phyloP scores from a whole-genome alignment of 2,329 filamentous ascomycete genomes.

The Fusarium sororula region DNA sequence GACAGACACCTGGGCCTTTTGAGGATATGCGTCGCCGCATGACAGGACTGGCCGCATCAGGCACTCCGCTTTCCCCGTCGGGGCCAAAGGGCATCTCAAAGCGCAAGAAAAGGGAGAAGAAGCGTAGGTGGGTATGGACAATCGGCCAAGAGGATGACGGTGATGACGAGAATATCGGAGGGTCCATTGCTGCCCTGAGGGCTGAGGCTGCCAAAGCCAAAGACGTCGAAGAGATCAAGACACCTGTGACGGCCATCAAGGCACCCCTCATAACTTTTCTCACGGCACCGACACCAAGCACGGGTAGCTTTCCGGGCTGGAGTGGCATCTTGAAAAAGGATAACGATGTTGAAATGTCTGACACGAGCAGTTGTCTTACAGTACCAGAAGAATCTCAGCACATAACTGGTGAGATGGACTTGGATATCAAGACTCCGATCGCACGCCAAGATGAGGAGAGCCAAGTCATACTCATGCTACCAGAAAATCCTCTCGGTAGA shows the following conservation, averaged over 20 bases:
- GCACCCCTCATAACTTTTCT: constrained; percentile 25
- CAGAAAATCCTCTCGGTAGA: constrained; percentile 48
- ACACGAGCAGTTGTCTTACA: constrained; percentile 52
- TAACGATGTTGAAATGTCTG: constrained; percentile 62
- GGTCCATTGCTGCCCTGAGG: constrained; percentile 53
- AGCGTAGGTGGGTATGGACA: constrained; percentile 72
- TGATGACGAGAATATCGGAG: constrained; percentile 54
- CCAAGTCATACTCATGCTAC: constrained; percentile 23
- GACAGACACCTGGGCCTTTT: constrained; percentile 69
- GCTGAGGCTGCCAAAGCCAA: constrained; percentile 42
- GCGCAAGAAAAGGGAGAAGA: constrained; percentile 66
- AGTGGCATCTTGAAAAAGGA: constrained; percentile 21
- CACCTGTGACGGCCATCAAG: constrained; percentile 38
- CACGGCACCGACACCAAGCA: constrained; percentile 54
- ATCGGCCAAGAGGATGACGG: constrained; percentile 65
- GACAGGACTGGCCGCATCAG: constrained; percentile 56
- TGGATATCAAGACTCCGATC: constrained; percentile 54
- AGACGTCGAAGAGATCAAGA: constrained; percentile 28
- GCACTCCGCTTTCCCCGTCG: constrained; percentile 53
- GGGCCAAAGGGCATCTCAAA: constrained; percentile 60
- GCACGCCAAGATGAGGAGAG: constrained; percentile 29
- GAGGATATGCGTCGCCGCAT: constrained; percentile 70
- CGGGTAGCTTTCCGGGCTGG: constrained; percentile 48
- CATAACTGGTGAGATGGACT: constrained; percentile 45
- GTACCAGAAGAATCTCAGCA: constrained; percentile 44